Base-by-base conservation (phyloP, 1,139 yeast species). In the Blastobotrys indianensis region DNA sequence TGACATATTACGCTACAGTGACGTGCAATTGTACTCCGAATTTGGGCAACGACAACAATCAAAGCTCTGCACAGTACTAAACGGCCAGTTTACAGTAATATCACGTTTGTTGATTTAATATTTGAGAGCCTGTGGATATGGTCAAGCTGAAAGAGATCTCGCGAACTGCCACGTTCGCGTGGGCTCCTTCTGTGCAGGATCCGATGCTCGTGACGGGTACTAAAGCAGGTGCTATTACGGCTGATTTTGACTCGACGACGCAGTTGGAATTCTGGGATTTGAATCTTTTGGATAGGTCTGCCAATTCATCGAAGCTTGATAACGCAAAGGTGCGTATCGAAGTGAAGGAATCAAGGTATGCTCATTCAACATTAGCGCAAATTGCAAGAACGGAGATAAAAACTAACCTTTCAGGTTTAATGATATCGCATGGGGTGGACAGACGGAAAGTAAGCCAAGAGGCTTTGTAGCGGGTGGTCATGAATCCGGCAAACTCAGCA, bases 161-260 rank as follows among this genome's bases (percentile, higher is more conserved):
- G 54, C 77, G 90, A 56, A 86, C 97, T 13, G 88, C 97, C 41
- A 82, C 95, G 32, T 87, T 92, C 68, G 95, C 97, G 43, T 92
- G 97, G 97, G 86, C 96, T 47, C 79, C 73, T 40, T 42, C 75
- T 59, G 86, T 82, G 57, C 68, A 76, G 44, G 71, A 82, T 50
- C 95, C 96, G 23, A 67, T 79, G 49, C 67, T 90, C 57, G 97
- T 87, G 25, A 79, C 96, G 1, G 98, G 96, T 37, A 84, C 97
- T 0, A 86, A 86, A 16, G 92, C 97, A 0, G 97, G 97, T 12
- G 94, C 97, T 12, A 84, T 92, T 56, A 97, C 87, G 61, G 85
- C 85, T 42, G 80, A 84, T 61, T 88, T 90, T 66, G 81, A 90
- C 42, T 80, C 94, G 32, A 75, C 81, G 32, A 82, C 96, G 2